Evolutionary conservation across 805 yeast species (phyloP).

Genomic region (Candida mattraensis): DNA sequence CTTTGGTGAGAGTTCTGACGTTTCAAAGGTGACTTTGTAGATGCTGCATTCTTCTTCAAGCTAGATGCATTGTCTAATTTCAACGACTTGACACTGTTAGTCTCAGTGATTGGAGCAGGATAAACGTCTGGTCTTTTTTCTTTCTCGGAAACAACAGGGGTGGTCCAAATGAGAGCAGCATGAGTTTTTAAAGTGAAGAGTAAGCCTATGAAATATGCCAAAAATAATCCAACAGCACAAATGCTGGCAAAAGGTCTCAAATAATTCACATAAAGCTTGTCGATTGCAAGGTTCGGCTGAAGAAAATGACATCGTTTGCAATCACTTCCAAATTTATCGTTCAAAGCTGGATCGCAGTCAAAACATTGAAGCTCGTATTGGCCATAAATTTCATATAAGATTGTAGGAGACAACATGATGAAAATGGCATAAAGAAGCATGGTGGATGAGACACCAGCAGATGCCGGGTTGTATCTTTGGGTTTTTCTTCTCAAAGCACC

Average conservation of each 20-base stretch:
- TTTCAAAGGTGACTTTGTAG: neutral
- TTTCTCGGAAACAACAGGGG: slow-evolving; percentile 46
- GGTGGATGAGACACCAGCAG: slow-evolving; percentile 96
- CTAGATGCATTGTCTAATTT: slow-evolving; percentile 16
- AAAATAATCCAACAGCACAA: slow-evolving; percentile 76
- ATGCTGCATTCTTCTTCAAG: slow-evolving; percentile 1
- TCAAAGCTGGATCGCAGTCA: slow-evolving; percentile 40
- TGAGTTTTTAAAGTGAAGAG: slow-evolving; percentile 94
- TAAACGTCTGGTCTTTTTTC: slow-evolving; percentile 31
- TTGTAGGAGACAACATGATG: slow-evolving; percentile 90
- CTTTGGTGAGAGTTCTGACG: slow-evolving; percentile 3
- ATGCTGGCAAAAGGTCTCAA: slow-evolving; percentile 79
- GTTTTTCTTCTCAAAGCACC: slow-evolving; percentile 93
- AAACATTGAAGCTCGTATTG: slow-evolving; percentile 74
- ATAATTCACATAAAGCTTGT: slow-evolving; percentile 61
- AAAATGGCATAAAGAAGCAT: slow-evolving; percentile 89
- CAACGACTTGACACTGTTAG: slow-evolving; percentile 29
- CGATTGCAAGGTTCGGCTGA: slow-evolving; percentile 74
- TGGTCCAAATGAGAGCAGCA: slow-evolving; percentile 94
- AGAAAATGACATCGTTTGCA: slow-evolving; percentile 75
- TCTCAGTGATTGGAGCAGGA: slow-evolving; percentile 13
- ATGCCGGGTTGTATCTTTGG: slow-evolving; percentile 91
- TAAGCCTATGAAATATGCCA: slow-evolving; percentile 85
- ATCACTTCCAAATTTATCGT: slow-evolving; percentile 30
- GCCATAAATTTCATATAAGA: slow-evolving; percentile 88